Base-by-base conservation (phyloP, 2,329 filamentous ascomycete species). In the Alternaria novae-zelandiae region DNA sequence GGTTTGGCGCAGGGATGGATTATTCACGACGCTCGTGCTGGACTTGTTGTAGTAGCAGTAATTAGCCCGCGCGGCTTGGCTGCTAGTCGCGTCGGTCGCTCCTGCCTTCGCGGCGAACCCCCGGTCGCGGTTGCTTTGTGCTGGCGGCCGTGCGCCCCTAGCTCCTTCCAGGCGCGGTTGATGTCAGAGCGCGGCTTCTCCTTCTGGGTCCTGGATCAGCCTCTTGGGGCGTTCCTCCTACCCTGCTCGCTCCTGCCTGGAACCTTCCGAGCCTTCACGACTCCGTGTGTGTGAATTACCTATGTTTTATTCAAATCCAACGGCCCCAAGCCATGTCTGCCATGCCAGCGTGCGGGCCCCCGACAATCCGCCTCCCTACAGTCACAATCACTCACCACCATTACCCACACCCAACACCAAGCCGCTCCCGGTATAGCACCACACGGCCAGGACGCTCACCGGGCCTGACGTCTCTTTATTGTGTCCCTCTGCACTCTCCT, bases 181-280 rank as follows among this genome's bases (percentile, higher is more conserved):
- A 78, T 74, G 74, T 78, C 76, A 78, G 76, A 78, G 70, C 67
- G 62, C 70, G 72, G 70, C 71, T 74, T 70, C 73, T 76, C 72
- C 73, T 76, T 75, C 72, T 78, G 76, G 75, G 75, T 79, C 78
- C 71, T 78, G 76, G 75, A 78, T 79, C 78, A 79, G 76, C 76
- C 74, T 75, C 74, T 78, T 74, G 71, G 70, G 74, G 74, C 73
- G 68, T 69, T 65, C 59, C 60, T 63, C 64, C 66, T 69, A 61
- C 65, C 59, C 72, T 76, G 60, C 55, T 63, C 60, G 60, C 60
- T 63, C 60, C 56, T 63, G 74, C 71, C 77, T 79, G 77, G 78
- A 77, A 77, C 75, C 73, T 78, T 76, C 75, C 77, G 77, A 66
- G 66, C 70, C 70, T 74, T 74, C 71, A 75, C 72, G 65, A 73